Conservation (phyloP, 768 basidiomycete species). For the Pleurotus platypus region DNA sequence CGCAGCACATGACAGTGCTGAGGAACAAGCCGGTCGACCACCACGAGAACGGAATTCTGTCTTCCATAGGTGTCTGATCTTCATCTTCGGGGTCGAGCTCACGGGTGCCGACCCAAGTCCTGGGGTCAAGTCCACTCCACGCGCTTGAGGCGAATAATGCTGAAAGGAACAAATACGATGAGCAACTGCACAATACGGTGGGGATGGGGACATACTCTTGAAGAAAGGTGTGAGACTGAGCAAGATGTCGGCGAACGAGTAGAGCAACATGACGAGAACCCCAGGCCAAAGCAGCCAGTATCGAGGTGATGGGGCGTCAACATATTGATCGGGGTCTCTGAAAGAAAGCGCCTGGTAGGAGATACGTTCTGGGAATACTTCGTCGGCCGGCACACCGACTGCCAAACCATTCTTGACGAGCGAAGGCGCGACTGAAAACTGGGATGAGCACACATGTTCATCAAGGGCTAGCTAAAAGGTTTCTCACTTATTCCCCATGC, state of each 20-base stretch:
- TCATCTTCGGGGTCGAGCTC: slow-evolving; percentile 37
- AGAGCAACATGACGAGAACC: slow-evolving; percentile 58
- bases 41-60: slow-evolving; percentile 54
- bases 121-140: slow-evolving; percentile 15
- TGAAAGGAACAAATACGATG: background rate
- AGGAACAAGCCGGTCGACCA: slow-evolving; percentile 49
- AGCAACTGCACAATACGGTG: background rate
- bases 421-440: slow-evolving; percentile 40
- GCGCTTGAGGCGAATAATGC: slow-evolving; percentile 13
- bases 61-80: slow-evolving; percentile 48
- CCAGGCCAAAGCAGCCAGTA: slow-evolving; percentile 67
- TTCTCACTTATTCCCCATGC: slow-evolving; percentile 57
- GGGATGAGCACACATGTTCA: background rate
- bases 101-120: slow-evolving; percentile 24
- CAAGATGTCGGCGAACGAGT: slow-evolving; percentile 52
- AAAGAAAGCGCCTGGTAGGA: slow-evolving; percentile 45
- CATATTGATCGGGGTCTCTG: slow-evolving; percentile 35
- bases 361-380: slow-evolving; percentile 37
- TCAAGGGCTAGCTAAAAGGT: background rate
- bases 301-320: slow-evolving; percentile 45
- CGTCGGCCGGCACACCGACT: slow-evolving; percentile 32
- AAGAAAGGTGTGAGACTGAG: slow-evolving; percentile 35
- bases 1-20: slow-evolving; percentile 45
- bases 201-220: slow-evolving; percentile 17
- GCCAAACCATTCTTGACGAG: slow-evolving; percentile 51